Evolutionary conservation across 768 basidiomycete genomes (phyloP).

Genomic region (Cyclocybe aegerita): DNA sequence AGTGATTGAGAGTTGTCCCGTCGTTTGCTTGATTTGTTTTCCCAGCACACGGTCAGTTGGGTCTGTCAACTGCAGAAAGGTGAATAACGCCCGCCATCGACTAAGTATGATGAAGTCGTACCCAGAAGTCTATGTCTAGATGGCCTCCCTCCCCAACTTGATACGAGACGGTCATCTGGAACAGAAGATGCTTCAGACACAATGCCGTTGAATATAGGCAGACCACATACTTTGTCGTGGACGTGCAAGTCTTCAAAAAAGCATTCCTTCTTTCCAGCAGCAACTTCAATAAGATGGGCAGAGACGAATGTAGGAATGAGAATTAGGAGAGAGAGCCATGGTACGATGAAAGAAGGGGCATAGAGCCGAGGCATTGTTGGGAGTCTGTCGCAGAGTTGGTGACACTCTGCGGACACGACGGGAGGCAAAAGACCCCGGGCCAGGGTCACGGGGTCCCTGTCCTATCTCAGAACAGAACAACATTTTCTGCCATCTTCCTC

Average conservation of each 20-base stretch:
- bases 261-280: slow-evolving; percentile 85
- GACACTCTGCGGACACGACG: slow-evolving; percentile 12
- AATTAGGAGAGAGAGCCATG: slow-evolving; percentile 41
- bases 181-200: slow-evolving; percentile 2
- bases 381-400: background rate
- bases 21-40: slow-evolving; percentile 84
- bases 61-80: slow-evolving; percentile 65
- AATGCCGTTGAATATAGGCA: background rate
- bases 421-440: slow-evolving; percentile 11
- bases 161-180: slow-evolving; percentile 97
- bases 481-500: slow-evolving; percentile 20
- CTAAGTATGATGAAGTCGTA: slow-evolving; percentile 29
- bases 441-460: slow-evolving; percentile 19
- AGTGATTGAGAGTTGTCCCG: slow-evolving; percentile 85
- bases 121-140: slow-evolving; percentile 97
- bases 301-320: slow-evolving; percentile 40
- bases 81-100: slow-evolving; percentile 6
- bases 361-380: slow-evolving; percentile 26
- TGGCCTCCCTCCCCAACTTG: slow-evolving; percentile 98
- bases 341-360: slow-evolving; percentile 36
- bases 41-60: slow-evolving; percentile 66
- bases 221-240: slow-evolving; percentile 75
- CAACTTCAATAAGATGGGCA: slow-evolving; percentile 73
- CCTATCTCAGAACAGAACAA: slow-evolving; percentile 10
- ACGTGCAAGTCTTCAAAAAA: slow-evolving; percentile 94